Evolutionary conservation across 176 grass and related monocot species (phyloP).

Genomic region (Carex scoparia): DNA sequence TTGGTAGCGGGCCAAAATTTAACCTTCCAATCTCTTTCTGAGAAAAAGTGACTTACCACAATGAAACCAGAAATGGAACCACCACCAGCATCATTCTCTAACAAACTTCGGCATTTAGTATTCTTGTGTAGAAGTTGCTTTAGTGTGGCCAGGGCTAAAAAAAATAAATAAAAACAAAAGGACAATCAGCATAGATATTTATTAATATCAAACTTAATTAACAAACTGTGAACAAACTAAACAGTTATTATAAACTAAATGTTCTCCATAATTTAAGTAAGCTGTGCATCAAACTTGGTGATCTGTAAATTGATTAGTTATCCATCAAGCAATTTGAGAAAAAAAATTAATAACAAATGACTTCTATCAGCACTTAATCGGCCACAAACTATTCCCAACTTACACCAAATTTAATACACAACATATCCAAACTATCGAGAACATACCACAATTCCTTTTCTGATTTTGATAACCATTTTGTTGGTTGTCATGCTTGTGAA

Average conservation of each 20-base stretch:
- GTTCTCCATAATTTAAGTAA: neutral
- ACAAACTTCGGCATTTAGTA: constrained; percentile 78
- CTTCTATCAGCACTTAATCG: neutral
- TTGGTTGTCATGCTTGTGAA: neutral
- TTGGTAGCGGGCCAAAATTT: neutral
- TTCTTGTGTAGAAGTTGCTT: constrained; percentile 93
- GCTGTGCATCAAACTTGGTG: neutral
- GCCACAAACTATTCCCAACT: neutral
- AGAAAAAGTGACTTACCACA: constrained; percentile 45
- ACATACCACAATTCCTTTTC: neutral
- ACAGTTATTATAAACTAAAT: neutral
- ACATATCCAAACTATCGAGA: too few relatives aligned
- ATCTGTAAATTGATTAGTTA: neutral
- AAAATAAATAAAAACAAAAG: constrained; percentile 22
- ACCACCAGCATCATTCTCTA: constrained; percentile 91
- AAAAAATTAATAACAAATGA: neutral
- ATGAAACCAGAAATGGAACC: constrained; percentile 86
- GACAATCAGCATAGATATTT: constrained; percentile 3
- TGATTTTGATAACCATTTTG: neutral
- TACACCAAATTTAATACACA: neutral
- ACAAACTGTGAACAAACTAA: neutral
- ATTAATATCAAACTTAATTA: neutral
- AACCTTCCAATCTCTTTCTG: neutral
- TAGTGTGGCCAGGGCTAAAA: constrained; percentile 71
- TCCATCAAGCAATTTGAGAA: neutral